These are phyloP conservation scores for Alnus glutinosa DNA, from an alignment of 306 rosid genomes.

Conservation along the genomic window DNA sequence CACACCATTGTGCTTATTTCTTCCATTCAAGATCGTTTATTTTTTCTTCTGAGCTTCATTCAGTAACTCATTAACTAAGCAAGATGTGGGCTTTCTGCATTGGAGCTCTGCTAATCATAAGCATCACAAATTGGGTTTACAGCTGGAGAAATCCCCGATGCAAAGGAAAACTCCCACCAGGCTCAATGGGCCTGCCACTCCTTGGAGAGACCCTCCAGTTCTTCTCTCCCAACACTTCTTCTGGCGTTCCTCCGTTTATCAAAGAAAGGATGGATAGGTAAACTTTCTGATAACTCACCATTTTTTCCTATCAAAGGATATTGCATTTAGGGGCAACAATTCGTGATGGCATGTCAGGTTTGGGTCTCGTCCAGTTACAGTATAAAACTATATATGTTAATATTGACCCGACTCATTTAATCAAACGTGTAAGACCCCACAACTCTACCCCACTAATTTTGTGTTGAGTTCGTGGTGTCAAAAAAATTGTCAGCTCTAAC, in stretches of 20 bases:
- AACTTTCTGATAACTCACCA: constrained; percentile 7
- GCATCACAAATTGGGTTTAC: constrained; percentile 72
- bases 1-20: constrained; percentile 29
- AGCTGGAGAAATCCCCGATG: constrained; percentile 83
- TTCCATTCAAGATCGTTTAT: constrained; percentile 29
- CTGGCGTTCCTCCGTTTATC: constrained; percentile 85
- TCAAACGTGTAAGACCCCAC: no score
- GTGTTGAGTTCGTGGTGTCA: no score
- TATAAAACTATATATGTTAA: no score
- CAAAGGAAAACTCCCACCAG: constrained; percentile 93
- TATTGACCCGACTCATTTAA: no score
- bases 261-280: constrained; percentile 85
- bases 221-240: constrained; percentile 72
- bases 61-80: not conserved
- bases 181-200: constrained; percentile 97
- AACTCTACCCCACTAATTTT: no score
- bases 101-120: constrained; percentile 55
- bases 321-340: no score
- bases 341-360: no score
- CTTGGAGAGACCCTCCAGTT: constrained; percentile 91
- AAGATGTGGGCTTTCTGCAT: constrained; percentile 70
- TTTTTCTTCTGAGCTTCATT: not conserved
- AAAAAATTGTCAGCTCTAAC: no score
- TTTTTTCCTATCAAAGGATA: not conserved
- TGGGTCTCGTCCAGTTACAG: no score